Conservation (phyloP, 257 asterid genomes). For the Solanum dulcamara region DNA sequence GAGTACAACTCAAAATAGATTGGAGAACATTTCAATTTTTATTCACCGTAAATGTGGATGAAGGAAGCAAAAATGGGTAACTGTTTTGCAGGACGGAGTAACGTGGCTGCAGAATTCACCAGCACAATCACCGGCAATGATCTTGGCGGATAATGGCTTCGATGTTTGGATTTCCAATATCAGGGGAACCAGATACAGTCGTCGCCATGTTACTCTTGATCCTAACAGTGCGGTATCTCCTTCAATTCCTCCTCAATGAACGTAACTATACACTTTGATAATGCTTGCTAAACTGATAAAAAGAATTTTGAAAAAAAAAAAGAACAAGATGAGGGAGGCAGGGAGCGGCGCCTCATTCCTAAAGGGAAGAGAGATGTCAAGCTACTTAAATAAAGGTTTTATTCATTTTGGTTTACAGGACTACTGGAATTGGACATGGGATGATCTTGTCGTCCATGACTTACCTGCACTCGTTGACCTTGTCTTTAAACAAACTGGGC, state of each 20-base stretch:
- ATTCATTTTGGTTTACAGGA: conserved; percentile 8
- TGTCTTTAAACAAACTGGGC: conserved; percentile 19
- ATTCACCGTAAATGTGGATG: not conserved
- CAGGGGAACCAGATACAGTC: conserved; percentile 17
- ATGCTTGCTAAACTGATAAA: not conserved
- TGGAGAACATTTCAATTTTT: not conserved
- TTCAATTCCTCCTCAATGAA: not conserved
- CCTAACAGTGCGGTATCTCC: conserved; percentile 3
- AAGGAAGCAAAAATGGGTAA: not conserved
- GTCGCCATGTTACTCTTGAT: conserved; percentile 12
- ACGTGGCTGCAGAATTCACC: conserved; percentile 22
- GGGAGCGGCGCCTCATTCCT: not conserved
- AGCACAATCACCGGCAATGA: conserved; percentile 10
- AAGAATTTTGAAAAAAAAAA: not conserved
- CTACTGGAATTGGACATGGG: conserved; percentile 47
- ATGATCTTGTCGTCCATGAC: conserved; percentile 32
- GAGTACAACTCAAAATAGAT: not conserved
- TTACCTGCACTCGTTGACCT: conserved; percentile 18
- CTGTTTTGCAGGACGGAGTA: conserved; percentile 13
- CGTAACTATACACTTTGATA: not conserved
- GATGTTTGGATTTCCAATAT: conserved; percentile 30
- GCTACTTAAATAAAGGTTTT: not conserved
- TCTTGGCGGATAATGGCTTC: conserved; percentile 22
- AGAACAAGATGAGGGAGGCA: not conserved
- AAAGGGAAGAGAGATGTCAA: not conserved